These are phyloP conservation scores for Coemansia sp. DNA, from an alignment of 192 early-diverging fungal species.

Conservation along the genomic window DNA sequence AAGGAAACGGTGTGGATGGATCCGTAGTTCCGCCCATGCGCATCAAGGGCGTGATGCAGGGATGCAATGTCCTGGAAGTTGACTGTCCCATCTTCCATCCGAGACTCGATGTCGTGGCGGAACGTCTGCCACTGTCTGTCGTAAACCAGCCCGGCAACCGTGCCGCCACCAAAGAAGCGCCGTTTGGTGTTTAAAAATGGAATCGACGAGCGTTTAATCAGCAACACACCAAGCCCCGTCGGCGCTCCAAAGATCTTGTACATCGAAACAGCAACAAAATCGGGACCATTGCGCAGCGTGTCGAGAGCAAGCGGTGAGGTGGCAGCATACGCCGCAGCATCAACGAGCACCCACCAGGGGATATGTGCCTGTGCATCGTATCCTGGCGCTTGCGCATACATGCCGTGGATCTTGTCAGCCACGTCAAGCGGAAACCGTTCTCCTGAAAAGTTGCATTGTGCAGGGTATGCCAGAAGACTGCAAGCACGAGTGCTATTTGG, in stretches of 20 bases:
- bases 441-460: slow-evolving; percentile 86
- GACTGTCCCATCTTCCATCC: slow-evolving; percentile 77
- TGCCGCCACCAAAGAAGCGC: slow-evolving; percentile 84
- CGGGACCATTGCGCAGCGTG: slow-evolving; percentile 50
- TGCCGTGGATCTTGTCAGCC: slow-evolving; percentile 46
- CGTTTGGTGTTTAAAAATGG: slow-evolving; percentile 54
- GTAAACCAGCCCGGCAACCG: slow-evolving; percentile 61
- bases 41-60: slow-evolving; percentile 67
- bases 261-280: slow-evolving; percentile 76
- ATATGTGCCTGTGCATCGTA: slow-evolving; percentile 8
- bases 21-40: slow-evolving; percentile 46
- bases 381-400: not conserved
- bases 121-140: slow-evolving; percentile 61
- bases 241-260: slow-evolving; percentile 91
- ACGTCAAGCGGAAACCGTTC: slow-evolving; percentile 67
- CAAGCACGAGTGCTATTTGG: slow-evolving; percentile 18
- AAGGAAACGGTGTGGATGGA: slow-evolving; percentile 40
- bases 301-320: slow-evolving; percentile 64
- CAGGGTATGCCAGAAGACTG: slow-evolving; percentile 73
- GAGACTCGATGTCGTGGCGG: slow-evolving; percentile 46
- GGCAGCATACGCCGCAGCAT: slow-evolving; percentile 71
- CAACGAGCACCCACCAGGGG: slow-evolving; percentile 65
- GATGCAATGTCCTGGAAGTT: slow-evolving; percentile 75
- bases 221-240: slow-evolving; percentile 76
- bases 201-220: slow-evolving; percentile 59